phyloP scores from a whole-genome alignment of 2,329 filamentous ascomycete species.

The Zymoseptoria tritici region DNA sequence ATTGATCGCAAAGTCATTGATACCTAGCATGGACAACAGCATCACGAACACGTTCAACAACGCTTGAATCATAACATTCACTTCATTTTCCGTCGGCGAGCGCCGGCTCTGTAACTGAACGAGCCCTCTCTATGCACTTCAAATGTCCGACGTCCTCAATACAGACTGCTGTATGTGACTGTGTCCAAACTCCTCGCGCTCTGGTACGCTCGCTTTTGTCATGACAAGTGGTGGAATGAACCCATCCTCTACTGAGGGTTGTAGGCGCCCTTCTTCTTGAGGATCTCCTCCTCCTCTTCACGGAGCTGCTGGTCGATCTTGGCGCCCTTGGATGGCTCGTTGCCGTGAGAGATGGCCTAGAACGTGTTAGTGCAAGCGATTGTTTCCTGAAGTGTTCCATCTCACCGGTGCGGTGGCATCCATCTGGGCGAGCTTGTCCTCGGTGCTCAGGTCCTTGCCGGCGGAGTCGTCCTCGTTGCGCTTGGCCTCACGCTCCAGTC shows the following conservation, averaged over 20 bases:
- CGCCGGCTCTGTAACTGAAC: not conserved
- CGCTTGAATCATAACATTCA: not conserved
- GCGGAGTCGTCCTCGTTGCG: conserved; percentile 39
- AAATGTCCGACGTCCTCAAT: not conserved
- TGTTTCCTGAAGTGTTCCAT: not conserved
- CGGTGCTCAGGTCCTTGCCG: conserved; percentile 26
- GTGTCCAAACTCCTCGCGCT: not conserved
- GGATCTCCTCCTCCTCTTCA: conserved; percentile 58
- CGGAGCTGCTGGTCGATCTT: conserved; percentile 63
- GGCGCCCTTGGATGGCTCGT: conserved; percentile 64
- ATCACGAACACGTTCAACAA: not conserved
- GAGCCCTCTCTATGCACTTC: not conserved
- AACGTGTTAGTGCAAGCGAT: not conserved
- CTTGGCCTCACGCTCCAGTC: conserved; percentile 56
- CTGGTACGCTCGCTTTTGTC: not conserved
- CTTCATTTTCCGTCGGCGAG: not conserved
- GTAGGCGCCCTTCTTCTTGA: conserved; percentile 53
- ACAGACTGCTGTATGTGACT: not conserved
- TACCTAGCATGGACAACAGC: too few species aligned
- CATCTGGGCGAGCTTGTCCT: conserved; percentile 41
- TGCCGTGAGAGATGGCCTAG: conserved; percentile 58
- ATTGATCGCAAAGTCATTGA: too few species aligned
- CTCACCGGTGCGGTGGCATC: conserved; percentile 49
- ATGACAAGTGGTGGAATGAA: not conserved
- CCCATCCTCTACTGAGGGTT: conserved; percentile 24